Evolutionary conservation across 257 asterid species (phyloP).

Genomic region (Jasminum sambac): DNA sequence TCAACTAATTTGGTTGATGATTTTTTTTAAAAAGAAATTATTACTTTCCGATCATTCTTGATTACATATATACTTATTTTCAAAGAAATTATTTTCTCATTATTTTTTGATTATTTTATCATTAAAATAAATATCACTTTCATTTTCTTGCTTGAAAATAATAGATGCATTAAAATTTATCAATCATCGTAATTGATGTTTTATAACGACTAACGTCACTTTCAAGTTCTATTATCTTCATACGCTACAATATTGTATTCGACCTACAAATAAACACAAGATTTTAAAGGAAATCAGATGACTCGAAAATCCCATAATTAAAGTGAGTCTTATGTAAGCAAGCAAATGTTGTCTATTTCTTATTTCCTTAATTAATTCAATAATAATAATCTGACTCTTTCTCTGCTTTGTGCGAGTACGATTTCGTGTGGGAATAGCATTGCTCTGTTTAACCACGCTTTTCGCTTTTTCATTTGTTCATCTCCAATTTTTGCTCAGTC

Average conservation of each 20-base stretch:
- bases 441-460: conserved; percentile 32
- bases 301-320: too few relatives aligned
- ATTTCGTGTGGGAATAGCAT: conserved; percentile 59
- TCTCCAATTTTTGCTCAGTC: conserved; percentile 30
- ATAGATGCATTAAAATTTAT: background rate
- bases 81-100: too few relatives aligned
- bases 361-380: conserved; percentile 6
- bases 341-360: conserved; percentile 37
- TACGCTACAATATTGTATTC: background rate
- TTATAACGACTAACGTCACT: background rate
- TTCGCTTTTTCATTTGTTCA: conserved; percentile 31
- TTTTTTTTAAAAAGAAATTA: too few relatives aligned
- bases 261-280: background rate
- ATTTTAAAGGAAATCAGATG: background rate
- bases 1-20: too few relatives aligned
- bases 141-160: too few relatives aligned
- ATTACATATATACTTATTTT: too few relatives aligned
- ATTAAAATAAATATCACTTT: too few relatives aligned
- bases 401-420: conserved; percentile 21
- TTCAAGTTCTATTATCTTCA: background rate
- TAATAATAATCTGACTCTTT: conserved; percentile 27
- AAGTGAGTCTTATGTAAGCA: conserved; percentile 32
- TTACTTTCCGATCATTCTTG: too few relatives aligned
- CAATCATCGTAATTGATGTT: background rate
- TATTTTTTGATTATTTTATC: too few relatives aligned